These are phyloP conservation scores for Phytophthora syringae DNA, from an alignment of 352 stramenopile genomes.

Conservation along the genomic window DNA sequence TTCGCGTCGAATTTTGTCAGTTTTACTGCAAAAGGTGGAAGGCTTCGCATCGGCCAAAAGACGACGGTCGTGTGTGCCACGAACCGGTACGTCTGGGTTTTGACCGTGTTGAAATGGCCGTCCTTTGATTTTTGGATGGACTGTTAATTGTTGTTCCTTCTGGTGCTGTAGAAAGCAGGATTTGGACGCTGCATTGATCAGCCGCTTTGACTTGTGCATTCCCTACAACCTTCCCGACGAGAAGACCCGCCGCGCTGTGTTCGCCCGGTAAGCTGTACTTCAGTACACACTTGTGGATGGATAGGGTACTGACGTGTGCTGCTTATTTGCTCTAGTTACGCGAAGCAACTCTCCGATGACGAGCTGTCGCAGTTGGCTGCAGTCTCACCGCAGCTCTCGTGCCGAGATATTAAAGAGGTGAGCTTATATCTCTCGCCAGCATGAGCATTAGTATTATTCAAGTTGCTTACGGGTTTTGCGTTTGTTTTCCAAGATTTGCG, in stretches of 20 bases:
- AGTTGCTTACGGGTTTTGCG: neutral
- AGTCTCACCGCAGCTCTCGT: conserved; percentile 88
- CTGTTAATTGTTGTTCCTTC: too few relatives aligned
- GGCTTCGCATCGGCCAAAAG: conserved; percentile 93
- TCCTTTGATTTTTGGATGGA: too few relatives aligned
- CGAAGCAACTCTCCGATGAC: conserved; percentile 86
- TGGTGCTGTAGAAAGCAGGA: conserved; percentile 86
- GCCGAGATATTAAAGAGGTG: conserved; percentile 95
- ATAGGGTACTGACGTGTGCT: neutral
- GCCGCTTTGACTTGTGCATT: conserved; percentile 94
- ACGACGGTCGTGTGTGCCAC: conserved; percentile 94
- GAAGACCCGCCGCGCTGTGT: conserved; percentile 85
- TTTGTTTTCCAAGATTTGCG: conserved; percentile 79
- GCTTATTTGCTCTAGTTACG: conserved; percentile 60
- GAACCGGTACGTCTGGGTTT: conserved; percentile 62
- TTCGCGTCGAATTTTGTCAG: conserved; percentile 91
- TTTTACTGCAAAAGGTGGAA: conserved; percentile 93
- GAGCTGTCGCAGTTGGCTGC: conserved; percentile 82
- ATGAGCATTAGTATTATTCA: neutral
- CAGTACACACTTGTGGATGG: neutral
- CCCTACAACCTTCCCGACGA: conserved; percentile 91
- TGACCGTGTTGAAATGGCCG: neutral
- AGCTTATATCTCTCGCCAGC: neutral
- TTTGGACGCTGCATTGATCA: conserved; percentile 92
- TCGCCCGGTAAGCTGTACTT: conserved; percentile 83